phyloP scores from a whole-genome alignment of 2,329 filamentous ascomycete genomes.

The Fusarium sp. region DNA sequence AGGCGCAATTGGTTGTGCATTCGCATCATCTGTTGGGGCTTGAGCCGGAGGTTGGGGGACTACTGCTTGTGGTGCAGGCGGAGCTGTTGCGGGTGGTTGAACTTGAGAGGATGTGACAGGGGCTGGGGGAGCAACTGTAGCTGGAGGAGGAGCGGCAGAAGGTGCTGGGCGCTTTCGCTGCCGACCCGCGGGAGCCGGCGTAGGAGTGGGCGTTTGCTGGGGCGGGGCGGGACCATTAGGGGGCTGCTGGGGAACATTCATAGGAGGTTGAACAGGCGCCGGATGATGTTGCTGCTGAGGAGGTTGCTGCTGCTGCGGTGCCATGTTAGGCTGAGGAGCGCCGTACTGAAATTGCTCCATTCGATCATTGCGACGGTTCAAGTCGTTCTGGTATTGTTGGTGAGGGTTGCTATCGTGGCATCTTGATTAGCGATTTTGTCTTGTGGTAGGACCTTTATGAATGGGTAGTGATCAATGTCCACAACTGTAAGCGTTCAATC shows the following conservation, averaged over 20 bases:
- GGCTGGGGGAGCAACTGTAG: constrained; percentile 48
- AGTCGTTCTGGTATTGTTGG: constrained; percentile 62
- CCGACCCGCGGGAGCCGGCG: constrained; percentile 53
- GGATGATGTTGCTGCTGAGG: constrained; percentile 53
- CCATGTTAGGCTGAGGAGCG: constrained; percentile 54
- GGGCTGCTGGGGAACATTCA: constrained; percentile 58
- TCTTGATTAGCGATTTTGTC: constrained; percentile 47
- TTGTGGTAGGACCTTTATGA: constrained; percentile 43
- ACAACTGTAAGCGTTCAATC: constrained; percentile 11
- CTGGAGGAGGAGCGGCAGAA: constrained; percentile 53
- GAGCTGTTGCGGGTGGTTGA: constrained; percentile 47
- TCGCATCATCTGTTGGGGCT: constrained; percentile 48
- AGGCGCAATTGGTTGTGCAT: constrained; percentile 49
- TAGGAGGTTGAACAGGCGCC: constrained; percentile 49
- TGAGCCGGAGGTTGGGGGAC: constrained; percentile 46
- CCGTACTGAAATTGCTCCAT: constrained; percentile 56
- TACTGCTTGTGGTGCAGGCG: constrained; percentile 47
- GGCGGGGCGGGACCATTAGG: constrained; percentile 48
- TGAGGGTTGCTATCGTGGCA: constrained; percentile 53
- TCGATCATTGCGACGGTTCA: constrained; percentile 59
- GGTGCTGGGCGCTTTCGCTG: constrained; percentile 57
- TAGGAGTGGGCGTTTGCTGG: constrained; percentile 53
- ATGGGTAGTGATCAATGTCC: constrained; percentile 33
- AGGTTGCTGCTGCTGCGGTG: constrained; percentile 49
- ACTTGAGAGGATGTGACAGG: constrained; percentile 49